Percentiles rank a stretch among this genome's conserved stretches.
phyloP scores from a whole-genome alignment of 495 filamentous ascomycete species.

The Barbatosphaeria neglecta region DNA sequence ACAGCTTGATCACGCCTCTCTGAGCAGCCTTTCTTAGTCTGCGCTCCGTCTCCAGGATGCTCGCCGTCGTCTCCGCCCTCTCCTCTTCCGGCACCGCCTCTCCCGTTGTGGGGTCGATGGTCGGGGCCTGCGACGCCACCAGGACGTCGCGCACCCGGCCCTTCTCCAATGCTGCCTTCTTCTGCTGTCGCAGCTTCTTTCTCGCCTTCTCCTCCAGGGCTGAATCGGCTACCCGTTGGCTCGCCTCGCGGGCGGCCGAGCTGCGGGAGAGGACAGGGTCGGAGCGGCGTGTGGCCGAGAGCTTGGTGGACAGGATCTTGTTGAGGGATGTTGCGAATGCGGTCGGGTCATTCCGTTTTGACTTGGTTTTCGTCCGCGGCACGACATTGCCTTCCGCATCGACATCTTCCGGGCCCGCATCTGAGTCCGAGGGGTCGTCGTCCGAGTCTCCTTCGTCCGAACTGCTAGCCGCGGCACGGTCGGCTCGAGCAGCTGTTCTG shows the following conservation, averaged over 20 bases:
- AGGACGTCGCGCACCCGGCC: slow-evolving; percentile 79
- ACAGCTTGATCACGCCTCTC: slow-evolving; percentile 85
- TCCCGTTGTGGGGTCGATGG: slow-evolving; percentile 24
- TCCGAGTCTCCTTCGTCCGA: slow-evolving; percentile 9
- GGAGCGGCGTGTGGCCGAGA: slow-evolving; percentile 62
- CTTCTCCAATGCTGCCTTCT: slow-evolving; percentile 69
- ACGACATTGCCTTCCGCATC: slow-evolving; percentile 16
- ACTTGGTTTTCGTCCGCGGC: slow-evolving; percentile 29
- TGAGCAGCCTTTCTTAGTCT: slow-evolving; percentile 74
- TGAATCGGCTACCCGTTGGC: slow-evolving; percentile 53
- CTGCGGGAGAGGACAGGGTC: slow-evolving; percentile 86
- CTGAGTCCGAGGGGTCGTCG: slow-evolving; percentile 1
- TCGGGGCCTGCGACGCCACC: slow-evolving; percentile 27
- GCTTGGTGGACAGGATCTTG: slow-evolving; percentile 79
- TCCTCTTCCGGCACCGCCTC: slow-evolving; percentile 7
- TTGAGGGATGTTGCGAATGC: slow-evolving; percentile 86
- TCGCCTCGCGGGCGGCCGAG: slow-evolving; percentile 51
- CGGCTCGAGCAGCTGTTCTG: slow-evolving; percentile 14
- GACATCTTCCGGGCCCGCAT: slow-evolving; percentile 22
- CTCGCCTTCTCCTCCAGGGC: slow-evolving; percentile 73
- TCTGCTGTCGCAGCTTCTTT: slow-evolving; percentile 66
- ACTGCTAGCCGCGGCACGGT: slow-evolving; percentile 5
- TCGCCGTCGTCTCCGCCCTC: slow-evolving; percentile 36
- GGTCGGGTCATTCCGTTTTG: slow-evolving; percentile 78
- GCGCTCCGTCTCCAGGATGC: slow-evolving; percentile 68